Conservation (phyloP, 1,284 basidiomycete genomes). For the Tilletia caries region DNA sequence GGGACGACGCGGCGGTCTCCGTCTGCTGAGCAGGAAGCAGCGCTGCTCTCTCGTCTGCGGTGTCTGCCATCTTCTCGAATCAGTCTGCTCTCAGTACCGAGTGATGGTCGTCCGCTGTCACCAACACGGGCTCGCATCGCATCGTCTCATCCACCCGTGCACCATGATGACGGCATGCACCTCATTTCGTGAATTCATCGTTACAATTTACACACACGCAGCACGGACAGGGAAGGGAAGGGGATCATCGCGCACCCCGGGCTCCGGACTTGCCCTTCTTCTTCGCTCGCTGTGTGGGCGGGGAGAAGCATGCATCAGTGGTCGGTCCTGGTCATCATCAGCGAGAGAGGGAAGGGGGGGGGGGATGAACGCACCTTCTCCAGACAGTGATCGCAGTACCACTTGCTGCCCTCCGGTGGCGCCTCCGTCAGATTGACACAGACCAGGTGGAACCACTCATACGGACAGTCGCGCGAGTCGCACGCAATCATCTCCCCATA, state of each 20-base stretch:
- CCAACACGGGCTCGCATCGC: too few relatives aligned
- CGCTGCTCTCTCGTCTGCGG: neutral
- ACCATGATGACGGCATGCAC: too few relatives aligned
- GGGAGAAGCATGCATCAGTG: neutral
- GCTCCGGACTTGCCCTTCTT: conserved; percentile 16
- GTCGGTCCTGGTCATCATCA: neutral
- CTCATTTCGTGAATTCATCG: too few relatives aligned
- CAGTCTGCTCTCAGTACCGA: neutral
- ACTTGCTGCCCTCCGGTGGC: conserved; percentile 4
- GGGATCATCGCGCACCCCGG: neutral
- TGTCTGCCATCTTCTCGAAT: conserved; percentile 6
- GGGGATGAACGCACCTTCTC: neutral
- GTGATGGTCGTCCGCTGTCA: neutral
- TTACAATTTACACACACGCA: too few relatives aligned
- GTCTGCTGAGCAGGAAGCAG: neutral
- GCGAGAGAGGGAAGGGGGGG: neutral
- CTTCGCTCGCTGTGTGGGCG: neutral
- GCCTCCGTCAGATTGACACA: neutral
- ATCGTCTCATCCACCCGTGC: too few relatives aligned
- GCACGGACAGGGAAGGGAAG: too few relatives aligned
- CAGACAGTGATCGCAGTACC: conserved; percentile 12
- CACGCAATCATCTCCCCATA: conserved; percentile 98
- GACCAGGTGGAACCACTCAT: conserved; percentile 67
- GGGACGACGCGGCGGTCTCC: neutral
- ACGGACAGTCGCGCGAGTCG: conserved; percentile 79